Evolutionary conservation across 192 early-diverging fungal genomes (phyloP).

Genomic region (Podila horticola): DNA sequence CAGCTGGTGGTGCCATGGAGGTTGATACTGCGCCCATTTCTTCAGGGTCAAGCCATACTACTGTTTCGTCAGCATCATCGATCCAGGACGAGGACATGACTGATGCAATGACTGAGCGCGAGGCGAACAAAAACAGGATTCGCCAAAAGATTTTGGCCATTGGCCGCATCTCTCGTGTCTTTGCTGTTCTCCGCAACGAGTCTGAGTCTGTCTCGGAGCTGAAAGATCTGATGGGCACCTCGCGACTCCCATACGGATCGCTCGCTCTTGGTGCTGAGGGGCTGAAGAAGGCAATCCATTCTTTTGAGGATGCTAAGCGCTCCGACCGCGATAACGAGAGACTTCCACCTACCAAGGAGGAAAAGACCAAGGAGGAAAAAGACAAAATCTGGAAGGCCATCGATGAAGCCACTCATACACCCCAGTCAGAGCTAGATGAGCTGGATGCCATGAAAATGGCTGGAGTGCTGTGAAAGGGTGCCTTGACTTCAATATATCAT

Average conservation of each 20-base stretch:
- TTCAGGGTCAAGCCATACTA: slow-evolving; percentile 14
- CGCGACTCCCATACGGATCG: slow-evolving; percentile 85
- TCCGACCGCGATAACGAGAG: slow-evolving; percentile 95
- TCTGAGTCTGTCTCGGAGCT: slow-evolving; percentile 94
- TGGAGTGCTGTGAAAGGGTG: slow-evolving; percentile 14
- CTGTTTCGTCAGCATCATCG: slow-evolving; percentile 2
- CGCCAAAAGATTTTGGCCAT: slow-evolving; percentile 89
- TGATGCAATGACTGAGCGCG: slow-evolving; percentile 22
- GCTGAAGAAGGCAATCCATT: slow-evolving; percentile 88
- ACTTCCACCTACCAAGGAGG: slow-evolving; percentile 79
- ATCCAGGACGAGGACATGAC: slow-evolving; percentile 25
- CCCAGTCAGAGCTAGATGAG: slow-evolving; percentile 46
- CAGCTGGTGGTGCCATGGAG: slow-evolving; percentile 16
- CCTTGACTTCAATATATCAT: not conserved
- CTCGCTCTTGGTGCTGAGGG: slow-evolving; percentile 93
- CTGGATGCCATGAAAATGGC: slow-evolving; percentile 44
- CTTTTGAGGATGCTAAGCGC: slow-evolving; percentile 92
- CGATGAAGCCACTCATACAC: slow-evolving; percentile 36
- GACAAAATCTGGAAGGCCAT: slow-evolving; percentile 46
- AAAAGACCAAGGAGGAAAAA: slow-evolving; percentile 52
- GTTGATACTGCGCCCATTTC: slow-evolving; percentile 23
- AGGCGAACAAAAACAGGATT: slow-evolving; percentile 26
- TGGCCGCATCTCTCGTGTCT: slow-evolving; percentile 90
- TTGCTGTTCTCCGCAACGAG: slow-evolving; percentile 91
- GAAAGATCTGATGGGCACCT: slow-evolving; percentile 88